phyloP scores from a whole-genome alignment of 306 rosid species.

The Cicer bijugum region DNA sequence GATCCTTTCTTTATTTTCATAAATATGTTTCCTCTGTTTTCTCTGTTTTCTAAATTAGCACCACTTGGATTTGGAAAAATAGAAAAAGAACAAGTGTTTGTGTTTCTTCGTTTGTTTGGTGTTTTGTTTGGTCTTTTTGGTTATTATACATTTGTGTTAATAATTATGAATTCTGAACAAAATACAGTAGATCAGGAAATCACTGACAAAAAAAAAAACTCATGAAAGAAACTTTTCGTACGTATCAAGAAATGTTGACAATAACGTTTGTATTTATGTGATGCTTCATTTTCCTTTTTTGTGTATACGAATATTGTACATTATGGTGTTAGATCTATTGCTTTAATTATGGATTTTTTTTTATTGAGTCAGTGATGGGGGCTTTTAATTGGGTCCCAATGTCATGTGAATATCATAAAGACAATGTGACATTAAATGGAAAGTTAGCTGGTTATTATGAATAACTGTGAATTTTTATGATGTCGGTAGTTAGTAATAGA shows the following conservation, averaged over 20 bases:
- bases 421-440: conserved; percentile 45
- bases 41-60: conserved; percentile 16
- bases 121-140: conserved; percentile 6
- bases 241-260: conserved; percentile 55
- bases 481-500: conserved; percentile 59
- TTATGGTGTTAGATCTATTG: conserved; percentile 52
- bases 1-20: neutral
- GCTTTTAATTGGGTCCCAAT: conserved; percentile 56
- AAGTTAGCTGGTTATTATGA: conserved; percentile 38
- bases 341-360: conserved; percentile 36
- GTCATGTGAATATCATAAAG: conserved; percentile 62
- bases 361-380: conserved; percentile 33
- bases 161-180: conserved; percentile 30
- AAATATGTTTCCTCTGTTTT: neutral
- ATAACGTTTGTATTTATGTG: conserved; percentile 11
- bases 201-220: conserved; percentile 28
- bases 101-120: neutral
- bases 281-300: conserved; percentile 36
- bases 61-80: conserved; percentile 10
- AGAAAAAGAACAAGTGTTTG: neutral
- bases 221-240: conserved; percentile 59
- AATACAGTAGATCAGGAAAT: conserved; percentile 48
- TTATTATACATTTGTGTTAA: conserved; percentile 23
- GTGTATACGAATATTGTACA: conserved; percentile 36
- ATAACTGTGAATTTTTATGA: neutral